A percentile compares a stretch with the other conserved stretches of the same genome.
Conservation (phyloP, 1,284 basidiomycete genomes). For the Neolentinus lepideus region DNA sequence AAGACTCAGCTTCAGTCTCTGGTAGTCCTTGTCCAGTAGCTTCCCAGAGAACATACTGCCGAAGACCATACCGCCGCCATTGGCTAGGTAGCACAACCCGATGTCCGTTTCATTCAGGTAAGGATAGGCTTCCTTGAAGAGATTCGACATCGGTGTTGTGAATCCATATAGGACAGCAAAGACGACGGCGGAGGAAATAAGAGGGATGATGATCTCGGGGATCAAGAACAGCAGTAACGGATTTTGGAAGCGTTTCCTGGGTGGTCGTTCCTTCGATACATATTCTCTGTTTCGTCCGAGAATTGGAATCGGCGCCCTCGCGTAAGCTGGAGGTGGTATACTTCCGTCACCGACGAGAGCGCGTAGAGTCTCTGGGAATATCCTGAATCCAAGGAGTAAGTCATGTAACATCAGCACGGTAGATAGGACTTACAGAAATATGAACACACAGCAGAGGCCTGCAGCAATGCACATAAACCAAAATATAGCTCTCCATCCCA, state of each 20-base stretch:
- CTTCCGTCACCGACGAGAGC: constrained; percentile 51
- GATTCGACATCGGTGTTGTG: constrained; percentile 54
- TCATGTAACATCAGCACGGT: not conserved
- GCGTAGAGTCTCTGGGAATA: constrained; percentile 48
- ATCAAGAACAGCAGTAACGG: constrained; percentile 53
- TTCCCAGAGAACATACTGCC: constrained; percentile 43
- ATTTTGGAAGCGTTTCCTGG: constrained; percentile 36
- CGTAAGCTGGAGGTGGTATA: constrained; percentile 35
- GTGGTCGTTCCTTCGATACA: constrained; percentile 17
- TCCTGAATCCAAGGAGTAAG: constrained; percentile 19
- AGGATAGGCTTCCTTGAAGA: constrained; percentile 53
- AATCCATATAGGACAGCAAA: constrained; percentile 63
- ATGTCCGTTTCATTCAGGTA: constrained; percentile 54
- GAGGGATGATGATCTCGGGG: constrained; percentile 53
- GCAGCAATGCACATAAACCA: constrained; percentile 71
- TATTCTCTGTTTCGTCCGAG: constrained; percentile 30
- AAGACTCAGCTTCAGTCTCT: constrained; percentile 26
- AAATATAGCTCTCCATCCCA: constrained; percentile 75
- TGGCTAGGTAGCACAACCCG: constrained; percentile 64
- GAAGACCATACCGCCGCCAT: constrained; percentile 51
- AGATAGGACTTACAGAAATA: constrained; percentile 41
- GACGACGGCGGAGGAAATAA: constrained; percentile 51
- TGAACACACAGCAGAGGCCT: constrained; percentile 41
- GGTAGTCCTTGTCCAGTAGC: constrained; percentile 52
- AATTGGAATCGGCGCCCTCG: constrained; percentile 48